Conservation (phyloP, 352 stramenopile genomes). For the Globisporangium barbulae region DNA sequence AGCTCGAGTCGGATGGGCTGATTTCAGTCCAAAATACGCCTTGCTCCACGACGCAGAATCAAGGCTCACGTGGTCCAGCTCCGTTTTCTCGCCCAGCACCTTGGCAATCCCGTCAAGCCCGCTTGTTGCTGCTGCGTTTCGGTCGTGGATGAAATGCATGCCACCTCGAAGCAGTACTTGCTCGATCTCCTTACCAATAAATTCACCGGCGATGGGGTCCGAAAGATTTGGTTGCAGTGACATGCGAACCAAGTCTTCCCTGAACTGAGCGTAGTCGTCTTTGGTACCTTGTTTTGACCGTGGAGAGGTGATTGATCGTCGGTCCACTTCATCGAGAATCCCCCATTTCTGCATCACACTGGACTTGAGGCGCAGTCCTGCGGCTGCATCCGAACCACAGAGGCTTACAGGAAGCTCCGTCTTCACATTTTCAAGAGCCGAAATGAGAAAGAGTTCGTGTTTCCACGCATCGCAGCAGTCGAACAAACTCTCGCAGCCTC, state of each 20-base stretch:
- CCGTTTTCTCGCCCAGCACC: neutral
- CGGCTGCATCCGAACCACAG: neutral
- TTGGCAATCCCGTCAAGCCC: neutral
- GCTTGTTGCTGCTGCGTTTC: neutral
- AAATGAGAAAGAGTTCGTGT: slow-evolving; percentile 30
- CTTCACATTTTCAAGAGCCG: slow-evolving; percentile 19
- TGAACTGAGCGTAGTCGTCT: slow-evolving; percentile 14
- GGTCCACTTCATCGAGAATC: slow-evolving; percentile 14
- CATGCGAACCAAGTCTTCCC: slow-evolving; percentile 23
- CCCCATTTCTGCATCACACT: slow-evolving; percentile 28
- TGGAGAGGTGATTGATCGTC: neutral
- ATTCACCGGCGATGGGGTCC: slow-evolving; percentile 35
- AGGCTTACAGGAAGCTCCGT: neutral
- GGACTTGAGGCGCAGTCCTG: neutral
- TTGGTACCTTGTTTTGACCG: neutral
- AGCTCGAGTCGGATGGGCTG: neutral
- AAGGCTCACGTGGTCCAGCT: slow-evolving; percentile 25
- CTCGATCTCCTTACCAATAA: slow-evolving; percentile 34
- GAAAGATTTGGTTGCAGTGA: slow-evolving; percentile 29
- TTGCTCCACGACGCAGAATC: slow-evolving; percentile 41
- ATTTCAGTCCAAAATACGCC: slow-evolving; percentile 10
- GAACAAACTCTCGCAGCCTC: slow-evolving; percentile 28
- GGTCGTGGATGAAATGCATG: neutral
- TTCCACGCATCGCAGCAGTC: slow-evolving; percentile 35
- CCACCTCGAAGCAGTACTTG: slow-evolving; percentile 23